These are phyloP conservation scores for Peziza echinospora DNA, from an alignment of 495 filamentous ascomycete species.

Conservation along the genomic window DNA sequence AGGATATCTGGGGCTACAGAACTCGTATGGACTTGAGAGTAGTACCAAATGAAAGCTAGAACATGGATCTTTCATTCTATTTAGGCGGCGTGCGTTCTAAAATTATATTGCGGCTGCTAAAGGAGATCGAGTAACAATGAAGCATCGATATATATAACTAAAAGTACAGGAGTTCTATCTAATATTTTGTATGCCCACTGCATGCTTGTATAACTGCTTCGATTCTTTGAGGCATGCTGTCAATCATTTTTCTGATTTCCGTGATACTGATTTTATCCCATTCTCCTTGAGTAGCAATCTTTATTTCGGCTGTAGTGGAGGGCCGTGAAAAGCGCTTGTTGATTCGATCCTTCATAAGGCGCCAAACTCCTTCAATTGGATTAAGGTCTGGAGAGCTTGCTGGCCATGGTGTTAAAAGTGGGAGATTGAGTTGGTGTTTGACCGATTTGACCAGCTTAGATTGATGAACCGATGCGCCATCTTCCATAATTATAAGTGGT, in stretches of 20 bases:
- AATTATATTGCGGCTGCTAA: too few species aligned
- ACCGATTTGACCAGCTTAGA: background rate
- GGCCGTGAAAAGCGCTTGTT: background rate
- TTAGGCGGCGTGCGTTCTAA: too few species aligned
- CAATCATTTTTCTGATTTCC: conserved; percentile 2
- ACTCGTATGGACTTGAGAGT: too few species aligned
- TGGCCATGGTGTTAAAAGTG: background rate
- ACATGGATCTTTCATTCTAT: too few species aligned
- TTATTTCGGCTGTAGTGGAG: background rate
- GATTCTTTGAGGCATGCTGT: conserved; percentile 3
- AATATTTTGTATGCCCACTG: too few species aligned
- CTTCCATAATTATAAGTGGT: background rate
- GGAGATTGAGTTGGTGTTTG: background rate
- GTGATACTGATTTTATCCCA: conserved; percentile 2
- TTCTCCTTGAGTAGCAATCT: background rate
- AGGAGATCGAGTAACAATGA: too few species aligned
- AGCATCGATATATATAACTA: too few species aligned
- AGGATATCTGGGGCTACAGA: too few species aligned
- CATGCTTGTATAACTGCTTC: too few species aligned
- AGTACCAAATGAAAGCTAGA: too few species aligned
- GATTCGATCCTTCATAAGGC: conserved; percentile 1
- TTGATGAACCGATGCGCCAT: background rate
- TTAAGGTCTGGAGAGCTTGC: conserved; percentile 1
- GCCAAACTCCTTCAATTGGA: conserved; percentile 5
- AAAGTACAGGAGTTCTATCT: too few species aligned